Evolutionary conservation across 2,329 filamentous ascomycete species (phyloP), one percentile per base, ranked within the genome.

Genomic region (Pseudogymnoascus sp.): DNA sequence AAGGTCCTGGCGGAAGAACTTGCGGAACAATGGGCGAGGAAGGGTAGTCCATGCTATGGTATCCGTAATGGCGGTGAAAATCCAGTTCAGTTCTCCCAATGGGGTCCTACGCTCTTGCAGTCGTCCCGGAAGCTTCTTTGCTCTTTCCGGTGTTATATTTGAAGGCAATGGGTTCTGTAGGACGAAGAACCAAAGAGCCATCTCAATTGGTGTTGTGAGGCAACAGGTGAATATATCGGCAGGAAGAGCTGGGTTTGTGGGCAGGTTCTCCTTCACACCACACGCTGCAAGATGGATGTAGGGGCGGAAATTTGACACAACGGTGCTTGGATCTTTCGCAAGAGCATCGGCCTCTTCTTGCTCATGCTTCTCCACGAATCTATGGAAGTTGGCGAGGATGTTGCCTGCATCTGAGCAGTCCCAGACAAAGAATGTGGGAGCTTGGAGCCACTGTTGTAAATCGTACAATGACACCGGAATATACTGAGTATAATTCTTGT

Each of bases 41-140:
- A 99, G 79, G 4, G 91, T 96, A 33, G 96, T 97, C 95, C 95
- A 99, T 0, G 95, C 95, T 70, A 99, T 99, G 1, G 93, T 97
- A 74, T 99, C 95, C 0, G 95, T 99, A 68, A 99, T 97, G 62
- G 95, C 95, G 0, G 95, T 99, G 73, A 99, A 97, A 37, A 99
- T 99, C 95, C 95, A 99, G 72, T 99, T 99, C 13, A 99, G 80
- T 77, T 99, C 95, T 66, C 95, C 95, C 35, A 99, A 82, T 7
- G 95, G 95, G 60, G 95, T 97, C 72, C 95, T 84, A 65, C 95
- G 85, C 76, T 99, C 95, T 72, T 96, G 93, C 44, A 97, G 83
- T 66, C 92, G 87, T 35, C 95, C 95, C 2, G 93, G 93, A 16
- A 99, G 88, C 71, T 91, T 90, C 74, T 91, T 89, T 44, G 93